Conservation (phyloP, 139 green algal genomes). For the Chlorella vulgaris region DNA sequence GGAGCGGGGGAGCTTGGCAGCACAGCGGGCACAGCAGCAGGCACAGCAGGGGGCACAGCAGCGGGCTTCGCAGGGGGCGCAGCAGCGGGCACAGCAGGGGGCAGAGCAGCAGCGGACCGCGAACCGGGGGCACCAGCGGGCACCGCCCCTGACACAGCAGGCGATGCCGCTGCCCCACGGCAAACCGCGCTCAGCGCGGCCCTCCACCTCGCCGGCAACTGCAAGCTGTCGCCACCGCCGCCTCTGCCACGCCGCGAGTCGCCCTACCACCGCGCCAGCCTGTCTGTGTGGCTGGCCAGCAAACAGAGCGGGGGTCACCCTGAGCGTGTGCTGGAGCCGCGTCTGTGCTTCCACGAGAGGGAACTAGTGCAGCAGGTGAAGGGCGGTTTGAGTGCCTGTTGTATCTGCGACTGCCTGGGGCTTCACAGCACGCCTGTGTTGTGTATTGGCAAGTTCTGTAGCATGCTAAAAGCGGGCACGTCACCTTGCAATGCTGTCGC, state of each 20-base stretch:
- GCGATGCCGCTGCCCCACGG: not conserved
- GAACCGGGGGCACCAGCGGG: not conserved
- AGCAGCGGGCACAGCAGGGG: not conserved
- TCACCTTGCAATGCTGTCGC: too few relatives aligned
- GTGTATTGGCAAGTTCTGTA: too few relatives aligned
- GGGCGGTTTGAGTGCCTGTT: not conserved
- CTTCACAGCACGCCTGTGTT: not conserved
- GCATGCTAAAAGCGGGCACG: too few relatives aligned
- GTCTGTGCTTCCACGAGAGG: conserved; percentile 29
- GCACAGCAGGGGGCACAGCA: too few relatives aligned
- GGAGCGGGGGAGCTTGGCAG: not conserved
- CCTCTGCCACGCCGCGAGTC: not conserved
- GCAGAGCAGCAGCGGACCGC: not conserved
- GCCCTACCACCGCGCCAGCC: conserved; percentile 17
- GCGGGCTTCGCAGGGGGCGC: too few relatives aligned
- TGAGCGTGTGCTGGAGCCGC: conserved; percentile 23
- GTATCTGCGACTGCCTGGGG: not conserved
- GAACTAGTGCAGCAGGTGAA: conserved; percentile 38
- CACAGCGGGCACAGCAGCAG: too few relatives aligned
- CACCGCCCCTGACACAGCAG: not conserved
- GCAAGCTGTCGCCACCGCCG: not conserved
- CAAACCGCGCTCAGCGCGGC: not conserved
- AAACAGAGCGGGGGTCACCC: conserved; percentile 33
- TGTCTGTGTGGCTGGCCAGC: conserved; percentile 42
- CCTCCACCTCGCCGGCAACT: not conserved